These are phyloP conservation scores for Trichoderma erinaceum DNA, from an alignment of 495 filamentous ascomycete species.

Conservation along the genomic window DNA sequence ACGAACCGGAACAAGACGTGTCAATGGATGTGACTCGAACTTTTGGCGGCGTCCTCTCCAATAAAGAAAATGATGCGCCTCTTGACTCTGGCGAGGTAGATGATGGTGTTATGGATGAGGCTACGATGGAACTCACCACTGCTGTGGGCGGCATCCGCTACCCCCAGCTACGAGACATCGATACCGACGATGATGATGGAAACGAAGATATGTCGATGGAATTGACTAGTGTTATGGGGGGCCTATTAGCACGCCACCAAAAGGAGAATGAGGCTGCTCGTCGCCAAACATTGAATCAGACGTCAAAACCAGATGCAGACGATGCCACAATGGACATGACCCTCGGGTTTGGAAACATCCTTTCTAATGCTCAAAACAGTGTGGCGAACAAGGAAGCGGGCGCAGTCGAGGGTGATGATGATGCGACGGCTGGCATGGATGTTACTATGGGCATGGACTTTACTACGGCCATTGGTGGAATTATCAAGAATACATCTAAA, in stretches of 20 bases:
- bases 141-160: constrained; percentile 52
- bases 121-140: constrained; percentile 58
- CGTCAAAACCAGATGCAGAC: constrained; percentile 31
- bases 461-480: constrained; percentile 52
- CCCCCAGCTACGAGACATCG: constrained; percentile 23
- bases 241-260: constrained; percentile 45
- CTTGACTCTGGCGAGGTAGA: constrained; percentile 19
- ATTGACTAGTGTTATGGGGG: constrained; percentile 67
- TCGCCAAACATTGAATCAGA: constrained; percentile 25
- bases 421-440: constrained; percentile 41
- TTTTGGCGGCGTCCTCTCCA: constrained; percentile 72
- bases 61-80: constrained; percentile 23
- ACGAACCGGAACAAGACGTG: constrained; percentile 55
- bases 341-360: constrained; percentile 62
- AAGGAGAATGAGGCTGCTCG: constrained; percentile 22
- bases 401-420: constrained; percentile 17
- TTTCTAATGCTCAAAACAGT: constrained; percentile 23
- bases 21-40: constrained; percentile 83
- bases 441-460: constrained; percentile 54
- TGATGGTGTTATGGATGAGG: constrained; percentile 38
- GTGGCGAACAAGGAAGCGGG: neutral
- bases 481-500: constrained; percentile 40
- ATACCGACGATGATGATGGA: constrained; percentile 24
- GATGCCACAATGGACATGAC: constrained; percentile 64
- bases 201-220: constrained; percentile 79